A percentile compares a stretch with the other conserved stretches of the same genome.
Conservation (phyloP, 2,329 filamentous ascomycete species). For the Chrysosporium keratinophilum region DNA sequence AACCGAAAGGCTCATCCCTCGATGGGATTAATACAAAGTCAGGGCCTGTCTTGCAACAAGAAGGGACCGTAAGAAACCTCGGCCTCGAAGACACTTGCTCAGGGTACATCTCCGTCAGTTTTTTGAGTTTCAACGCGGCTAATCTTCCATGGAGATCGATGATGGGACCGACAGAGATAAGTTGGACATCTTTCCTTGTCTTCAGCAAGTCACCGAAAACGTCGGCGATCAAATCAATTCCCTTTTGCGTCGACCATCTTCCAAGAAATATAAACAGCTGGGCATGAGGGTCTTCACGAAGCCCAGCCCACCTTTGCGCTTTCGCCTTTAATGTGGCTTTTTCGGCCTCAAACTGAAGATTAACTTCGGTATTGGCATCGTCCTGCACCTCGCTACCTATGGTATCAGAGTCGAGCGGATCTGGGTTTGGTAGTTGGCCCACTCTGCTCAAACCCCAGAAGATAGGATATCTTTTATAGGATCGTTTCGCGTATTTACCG, state of each 20-base stretch:
- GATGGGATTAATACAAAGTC: conserved; percentile 60
- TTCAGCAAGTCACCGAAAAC: conserved; percentile 55
- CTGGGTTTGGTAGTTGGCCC: conserved; percentile 54
- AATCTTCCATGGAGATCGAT: conserved; percentile 61
- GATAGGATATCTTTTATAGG: conserved; percentile 56
- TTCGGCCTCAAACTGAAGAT: conserved; percentile 45
- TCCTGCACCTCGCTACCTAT: conserved; percentile 48
- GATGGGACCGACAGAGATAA: conserved; percentile 54
- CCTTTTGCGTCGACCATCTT: conserved; percentile 60
- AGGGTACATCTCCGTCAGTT: conserved; percentile 56
- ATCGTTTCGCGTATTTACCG: conserved; percentile 58
- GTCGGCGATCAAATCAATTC: conserved; percentile 57
- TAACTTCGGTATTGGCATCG: conserved; percentile 42
- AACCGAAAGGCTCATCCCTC: conserved; percentile 58
- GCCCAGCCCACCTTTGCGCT: conserved; percentile 57
- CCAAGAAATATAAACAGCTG: conserved; percentile 60
- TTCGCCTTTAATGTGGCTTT: conserved; percentile 48
- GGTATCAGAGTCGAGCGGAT: conserved; percentile 53
- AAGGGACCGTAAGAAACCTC: conserved; percentile 56
- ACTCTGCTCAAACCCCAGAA: conserved; percentile 58
- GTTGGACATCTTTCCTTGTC: conserved; percentile 48
- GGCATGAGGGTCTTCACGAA: conserved; percentile 51
- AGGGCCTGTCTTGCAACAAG: conserved; percentile 56
- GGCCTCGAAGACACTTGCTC: conserved; percentile 58
- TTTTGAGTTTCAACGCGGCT: conserved; percentile 53